phyloP scores from a whole-genome alignment of 2,329 filamentous ascomycete genomes.

The Verticillium albo-atrum region DNA sequence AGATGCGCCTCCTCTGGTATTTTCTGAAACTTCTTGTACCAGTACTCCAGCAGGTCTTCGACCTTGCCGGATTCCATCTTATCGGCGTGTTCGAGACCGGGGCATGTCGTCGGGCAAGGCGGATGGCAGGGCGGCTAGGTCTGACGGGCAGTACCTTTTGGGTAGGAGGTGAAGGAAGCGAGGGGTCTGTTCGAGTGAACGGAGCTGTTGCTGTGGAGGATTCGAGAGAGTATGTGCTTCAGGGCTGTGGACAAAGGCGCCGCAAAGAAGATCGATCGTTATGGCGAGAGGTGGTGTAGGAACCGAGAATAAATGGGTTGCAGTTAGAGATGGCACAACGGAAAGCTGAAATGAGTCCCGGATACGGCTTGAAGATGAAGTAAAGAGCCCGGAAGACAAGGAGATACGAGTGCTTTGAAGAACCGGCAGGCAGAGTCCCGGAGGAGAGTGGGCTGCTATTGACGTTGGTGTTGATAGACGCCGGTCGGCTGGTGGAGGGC shows the following conservation, averaged over 20 bases:
- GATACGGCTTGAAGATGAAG: neutral
- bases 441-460: neutral
- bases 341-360: neutral
- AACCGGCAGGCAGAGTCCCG: too few relatives aligned
- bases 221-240: neutral
- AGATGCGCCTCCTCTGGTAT: slow-evolving; percentile 54
- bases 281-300: neutral
- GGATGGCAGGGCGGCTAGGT: neutral
- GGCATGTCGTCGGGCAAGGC: neutral
- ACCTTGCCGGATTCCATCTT: slow-evolving; percentile 30
- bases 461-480: neutral
- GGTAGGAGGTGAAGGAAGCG: neutral
- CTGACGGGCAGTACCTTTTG: neutral
- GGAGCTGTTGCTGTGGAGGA: neutral
- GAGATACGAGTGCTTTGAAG: neutral
- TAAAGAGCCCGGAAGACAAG: neutral
- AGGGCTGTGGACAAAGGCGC: neutral
- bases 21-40: slow-evolving; percentile 37
- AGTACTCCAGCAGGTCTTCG: slow-evolving; percentile 35
- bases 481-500: neutral
- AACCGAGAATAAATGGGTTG: neutral
- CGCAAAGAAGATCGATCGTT: neutral
- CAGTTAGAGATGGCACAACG: neutral
- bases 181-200: neutral
- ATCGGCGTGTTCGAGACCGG: slow-evolving; percentile 5